A percentile compares a stretch with the other conserved stretches of the same genome.
Conservation (phyloP, 768 basidiomycete genomes). For the Collybiopsis confluens region DNA sequence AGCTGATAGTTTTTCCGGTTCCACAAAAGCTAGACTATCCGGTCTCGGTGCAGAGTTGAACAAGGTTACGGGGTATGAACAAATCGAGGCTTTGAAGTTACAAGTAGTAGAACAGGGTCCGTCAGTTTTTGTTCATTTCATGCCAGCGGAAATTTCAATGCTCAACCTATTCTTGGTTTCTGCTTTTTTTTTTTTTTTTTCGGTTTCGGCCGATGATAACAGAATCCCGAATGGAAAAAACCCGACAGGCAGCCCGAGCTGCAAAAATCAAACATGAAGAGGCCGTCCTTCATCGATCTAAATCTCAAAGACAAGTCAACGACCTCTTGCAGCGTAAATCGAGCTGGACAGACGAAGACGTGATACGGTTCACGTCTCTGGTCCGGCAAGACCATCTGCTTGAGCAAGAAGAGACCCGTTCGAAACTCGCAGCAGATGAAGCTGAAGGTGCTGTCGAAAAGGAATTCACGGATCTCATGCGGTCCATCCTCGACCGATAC, state of each 20-base stretch:
- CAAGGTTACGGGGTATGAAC: slow-evolving; percentile 86
- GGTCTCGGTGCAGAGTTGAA: slow-evolving; percentile 79
- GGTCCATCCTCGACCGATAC: slow-evolving; percentile 83
- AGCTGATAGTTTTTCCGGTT: slow-evolving; percentile 54
- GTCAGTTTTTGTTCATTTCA: too few relatives aligned
- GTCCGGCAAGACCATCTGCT: slow-evolving; percentile 87
- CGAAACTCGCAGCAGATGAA: slow-evolving; percentile 62
- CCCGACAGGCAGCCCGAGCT: slow-evolving; percentile 60
- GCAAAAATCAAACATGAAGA: slow-evolving; percentile 76
- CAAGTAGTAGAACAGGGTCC: slow-evolving; percentile 80
- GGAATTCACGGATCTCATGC: slow-evolving; percentile 85
- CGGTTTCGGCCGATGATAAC: too few relatives aligned
- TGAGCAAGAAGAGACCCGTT: slow-evolving; percentile 71
- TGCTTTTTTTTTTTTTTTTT: too few relatives aligned
- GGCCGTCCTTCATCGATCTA: slow-evolving; percentile 75
- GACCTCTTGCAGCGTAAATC: slow-evolving; percentile 92
- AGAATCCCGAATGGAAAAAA: slow-evolving; percentile 73
- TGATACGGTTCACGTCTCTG: slow-evolving; percentile 81
- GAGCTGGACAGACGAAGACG: slow-evolving; percentile 87
- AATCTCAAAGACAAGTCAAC: slow-evolving; percentile 93
- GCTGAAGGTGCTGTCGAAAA: slow-evolving; percentile 80
- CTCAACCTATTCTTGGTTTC: too few relatives aligned
- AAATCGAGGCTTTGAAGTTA: slow-evolving; percentile 78
- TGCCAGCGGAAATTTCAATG: too few relatives aligned
- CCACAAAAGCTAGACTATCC: slow-evolving; percentile 58